Evolutionary conservation across 192 early-diverging fungal species (phyloP).

Genomic region (Radiomyces spectabilis): DNA sequence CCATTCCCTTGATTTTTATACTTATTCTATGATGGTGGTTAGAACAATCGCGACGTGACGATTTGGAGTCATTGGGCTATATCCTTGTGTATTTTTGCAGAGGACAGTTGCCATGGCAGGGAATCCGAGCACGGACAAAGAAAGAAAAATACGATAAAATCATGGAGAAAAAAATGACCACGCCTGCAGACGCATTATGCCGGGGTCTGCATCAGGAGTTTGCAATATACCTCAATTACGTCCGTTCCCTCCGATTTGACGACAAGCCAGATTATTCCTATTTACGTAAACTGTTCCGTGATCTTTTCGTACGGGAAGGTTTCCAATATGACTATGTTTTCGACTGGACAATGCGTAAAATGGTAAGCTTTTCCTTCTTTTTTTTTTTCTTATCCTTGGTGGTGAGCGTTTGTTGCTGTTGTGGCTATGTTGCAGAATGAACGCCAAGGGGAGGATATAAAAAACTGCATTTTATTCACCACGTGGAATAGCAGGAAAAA

Average conservation of each 20-base stretch:
- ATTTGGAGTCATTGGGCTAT: constrained; percentile 85
- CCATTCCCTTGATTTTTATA: background rate
- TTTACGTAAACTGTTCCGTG: constrained; percentile 79
- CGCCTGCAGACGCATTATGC: constrained; percentile 75
- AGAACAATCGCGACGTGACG: constrained; percentile 86
- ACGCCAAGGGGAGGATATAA: no score
- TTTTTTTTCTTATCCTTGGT: constrained; percentile 1
- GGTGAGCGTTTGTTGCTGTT: background rate
- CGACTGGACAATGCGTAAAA: constrained; percentile 82
- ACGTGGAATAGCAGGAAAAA: constrained; percentile 20
- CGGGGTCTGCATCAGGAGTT: constrained; percentile 82
- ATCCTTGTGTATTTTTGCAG: constrained; percentile 90
- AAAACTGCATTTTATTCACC: no score
- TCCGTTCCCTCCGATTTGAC: constrained; percentile 79
- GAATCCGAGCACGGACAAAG: constrained; percentile 81
- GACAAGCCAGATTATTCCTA: constrained; percentile 91
- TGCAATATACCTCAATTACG: constrained; percentile 82
- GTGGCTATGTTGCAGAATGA: no score
- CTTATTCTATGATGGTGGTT: constrained; percentile 3
- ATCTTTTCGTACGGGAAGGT: constrained; percentile 79
- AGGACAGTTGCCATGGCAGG: constrained; percentile 88
- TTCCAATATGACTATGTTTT: constrained; percentile 87
- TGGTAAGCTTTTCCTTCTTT: constrained; percentile 29
- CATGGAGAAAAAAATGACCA: constrained; percentile 95
- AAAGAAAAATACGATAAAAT: constrained; percentile 95